Base-by-base conservation (phyloP, 1,284 basidiomycete species). In the Xerocomus cyaneibrunnescens region DNA sequence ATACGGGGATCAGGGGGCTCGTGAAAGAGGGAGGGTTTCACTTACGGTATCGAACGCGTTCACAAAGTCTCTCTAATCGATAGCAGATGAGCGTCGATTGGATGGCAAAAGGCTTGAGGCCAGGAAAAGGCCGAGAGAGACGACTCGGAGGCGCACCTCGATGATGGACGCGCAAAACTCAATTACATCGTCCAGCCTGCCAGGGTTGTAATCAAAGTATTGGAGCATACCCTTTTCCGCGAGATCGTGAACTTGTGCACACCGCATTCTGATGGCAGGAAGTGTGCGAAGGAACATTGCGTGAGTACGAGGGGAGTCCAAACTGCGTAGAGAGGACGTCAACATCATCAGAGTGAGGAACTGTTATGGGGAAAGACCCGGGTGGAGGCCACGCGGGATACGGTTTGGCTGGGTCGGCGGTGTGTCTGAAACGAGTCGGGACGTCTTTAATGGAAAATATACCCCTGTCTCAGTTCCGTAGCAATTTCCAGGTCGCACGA, bases 221-320 rank as follows among this genome's bases (percentile, higher is more conserved):
- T 94, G 75, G 3, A 95, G 79, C 61, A 86, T 81, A 46, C 83
- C 86, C 55, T 80, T 68, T 62, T 83, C 72, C 6, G 89, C 92
- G 16, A 95, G 84, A 22, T 83, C 76, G 68, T 91, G 87, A 35
- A 98, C 92, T 50, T 80, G 79, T 31, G 70, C 67, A 68, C 93
- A 98, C 46, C 92, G 82, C 62, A 94, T 88, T 37, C 95, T 84
- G 58, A 98, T 93, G 5, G 93, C 82, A 16, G 89, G 87, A 0
- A 98, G 79, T 0, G 92, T 94, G 42, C 91, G 85, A 42, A 98
- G 81, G 66, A 96, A 95, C 6, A 72, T 74, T 14, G 85, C 81
- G 49, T 76, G 81, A 34, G 44, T 54, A 47, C 42, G 62, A 43
- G 62, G 51, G 21, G 62, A 50, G 39, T 64, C 48, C 25, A 43